These are phyloP conservation scores for Phytopythium oedochilum DNA, from an alignment of 352 stramenopile genomes.

Conservation along the genomic window DNA sequence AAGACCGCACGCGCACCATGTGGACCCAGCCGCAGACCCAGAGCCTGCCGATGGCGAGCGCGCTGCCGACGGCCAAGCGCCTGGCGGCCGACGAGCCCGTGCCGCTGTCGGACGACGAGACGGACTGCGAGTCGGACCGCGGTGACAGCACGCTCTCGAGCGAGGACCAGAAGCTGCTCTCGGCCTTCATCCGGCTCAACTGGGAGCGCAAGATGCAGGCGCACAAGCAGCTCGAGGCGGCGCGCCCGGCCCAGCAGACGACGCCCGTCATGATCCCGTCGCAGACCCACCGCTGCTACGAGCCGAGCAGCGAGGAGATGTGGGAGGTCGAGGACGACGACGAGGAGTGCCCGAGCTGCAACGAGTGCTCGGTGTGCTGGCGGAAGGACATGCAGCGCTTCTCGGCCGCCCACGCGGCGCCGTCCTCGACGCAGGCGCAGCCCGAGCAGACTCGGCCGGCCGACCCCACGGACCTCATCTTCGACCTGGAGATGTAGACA, in stretches of 20 bases:
- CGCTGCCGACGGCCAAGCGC: conserved; percentile 1
- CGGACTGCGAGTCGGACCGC: conserved; percentile 61
- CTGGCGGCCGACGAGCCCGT: conserved; percentile 14
- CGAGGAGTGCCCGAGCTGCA: conserved; percentile 36
- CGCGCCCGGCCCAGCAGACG: conserved; percentile 6
- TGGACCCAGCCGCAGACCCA: conserved; percentile 26
- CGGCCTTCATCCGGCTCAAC: conserved; percentile 29
- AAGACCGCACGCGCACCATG: conserved; percentile 6
- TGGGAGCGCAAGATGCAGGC: conserved; percentile 16
- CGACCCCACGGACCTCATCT: conserved; percentile 46
- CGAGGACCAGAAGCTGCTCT: conserved; percentile 45
- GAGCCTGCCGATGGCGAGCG: conserved; percentile 28
- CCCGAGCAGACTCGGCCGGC: background rate
- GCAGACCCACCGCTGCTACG: conserved; percentile 29
- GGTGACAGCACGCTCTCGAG: conserved; percentile 37
- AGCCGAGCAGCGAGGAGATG: conserved; percentile 27
- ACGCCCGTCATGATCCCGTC: conserved; percentile 38
- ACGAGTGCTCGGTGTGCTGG: conserved; percentile 32
- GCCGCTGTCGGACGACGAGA: conserved; percentile 57
- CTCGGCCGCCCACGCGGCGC: conserved; percentile 1
- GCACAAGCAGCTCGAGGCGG: conserved; percentile 17
- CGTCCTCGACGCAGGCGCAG: background rate
- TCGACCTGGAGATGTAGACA: conserved; percentile 62
- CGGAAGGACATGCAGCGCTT: conserved; percentile 7
- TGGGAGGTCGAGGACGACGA: conserved; percentile 29